Conservation (phyloP, 805 yeast genomes). For the Candida sanyiensis region DNA sequence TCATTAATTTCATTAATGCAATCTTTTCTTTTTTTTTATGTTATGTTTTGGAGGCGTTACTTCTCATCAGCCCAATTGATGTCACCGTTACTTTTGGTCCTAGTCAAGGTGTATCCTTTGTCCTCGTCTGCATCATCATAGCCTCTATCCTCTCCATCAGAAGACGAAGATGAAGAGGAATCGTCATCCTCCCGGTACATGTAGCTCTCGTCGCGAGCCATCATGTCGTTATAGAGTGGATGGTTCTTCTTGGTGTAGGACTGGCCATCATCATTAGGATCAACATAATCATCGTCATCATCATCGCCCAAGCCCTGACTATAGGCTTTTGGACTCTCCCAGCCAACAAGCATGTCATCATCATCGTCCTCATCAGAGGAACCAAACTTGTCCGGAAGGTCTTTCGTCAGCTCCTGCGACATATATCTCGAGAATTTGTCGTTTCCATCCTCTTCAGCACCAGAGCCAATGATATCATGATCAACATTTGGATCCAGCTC, state of each 20-base stretch:
- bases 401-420: slow-evolving; percentile 65
- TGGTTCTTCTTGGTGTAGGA: slow-evolving; percentile 59
- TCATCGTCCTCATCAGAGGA: slow-evolving; percentile 44
- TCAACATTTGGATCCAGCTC: slow-evolving; percentile 32
- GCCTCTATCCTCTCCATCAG: slow-evolving; percentile 24
- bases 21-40: neutral
- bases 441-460: slow-evolving; percentile 18
- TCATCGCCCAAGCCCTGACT: slow-evolving; percentile 23
- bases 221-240: slow-evolving; percentile 45
- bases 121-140: slow-evolving; percentile 24
- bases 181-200: slow-evolving; percentile 21
- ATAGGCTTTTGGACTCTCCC: slow-evolving; percentile 12
- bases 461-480: slow-evolving; percentile 28
- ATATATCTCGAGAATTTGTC: slow-evolving; percentile 44
- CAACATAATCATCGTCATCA: slow-evolving; percentile 66
- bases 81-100: slow-evolving; percentile 34
- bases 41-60: neutral
- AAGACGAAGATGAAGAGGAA: slow-evolving; percentile 14
- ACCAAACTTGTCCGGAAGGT: slow-evolving; percentile 50
- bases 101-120: slow-evolving; percentile 28
- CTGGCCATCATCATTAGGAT: slow-evolving; percentile 78
- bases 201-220: slow-evolving; percentile 24
- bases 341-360: slow-evolving; percentile 26
- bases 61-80: slow-evolving; percentile 31
- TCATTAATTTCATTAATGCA: slow-evolving; percentile 10